Percentiles rank a stretch among this genome's conserved stretches.
These are phyloP conservation scores for Allomyces macrogynus DNA, from an alignment of 192 early-diverging fungal species.

Conservation along the genomic window DNA sequence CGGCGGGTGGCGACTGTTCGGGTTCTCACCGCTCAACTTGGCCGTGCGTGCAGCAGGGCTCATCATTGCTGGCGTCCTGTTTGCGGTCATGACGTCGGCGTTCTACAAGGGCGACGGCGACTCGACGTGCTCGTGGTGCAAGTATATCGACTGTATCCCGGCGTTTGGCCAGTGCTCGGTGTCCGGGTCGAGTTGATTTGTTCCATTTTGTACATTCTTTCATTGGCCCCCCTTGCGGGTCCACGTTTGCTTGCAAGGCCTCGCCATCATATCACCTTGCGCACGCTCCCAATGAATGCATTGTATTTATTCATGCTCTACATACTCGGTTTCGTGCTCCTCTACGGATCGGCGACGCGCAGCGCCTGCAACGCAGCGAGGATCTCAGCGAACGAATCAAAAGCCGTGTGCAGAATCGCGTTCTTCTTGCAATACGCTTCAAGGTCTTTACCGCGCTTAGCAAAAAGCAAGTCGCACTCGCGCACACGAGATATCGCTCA, in stretches of 20 bases:
- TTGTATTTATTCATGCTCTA: too few species aligned
- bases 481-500: constrained; percentile 30
- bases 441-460: constrained; percentile 27
- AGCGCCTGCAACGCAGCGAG: neutral
- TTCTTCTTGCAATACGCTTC: constrained; percentile 22
- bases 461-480: constrained; percentile 29
- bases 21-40: neutral
- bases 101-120: neutral
- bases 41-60: neutral
- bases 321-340: too few species aligned
- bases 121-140: neutral
- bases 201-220: too few species aligned
- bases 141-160: neutral
- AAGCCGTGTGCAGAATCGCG: constrained; percentile 12
- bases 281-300: too few species aligned
- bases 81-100: neutral
- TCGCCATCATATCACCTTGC: too few species aligned
- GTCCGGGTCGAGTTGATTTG: too few species aligned
- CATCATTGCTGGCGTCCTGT: neutral
- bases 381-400: constrained; percentile 10
- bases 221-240: too few species aligned
- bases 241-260: too few species aligned
- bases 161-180: neutral
- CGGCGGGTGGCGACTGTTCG: neutral
- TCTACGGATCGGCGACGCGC: too few species aligned